Evolutionary conservation across 1,284 basidiomycete species (phyloP), one percentile per base, ranked within the genome.

Genomic region (Vanrija sp.): DNA sequence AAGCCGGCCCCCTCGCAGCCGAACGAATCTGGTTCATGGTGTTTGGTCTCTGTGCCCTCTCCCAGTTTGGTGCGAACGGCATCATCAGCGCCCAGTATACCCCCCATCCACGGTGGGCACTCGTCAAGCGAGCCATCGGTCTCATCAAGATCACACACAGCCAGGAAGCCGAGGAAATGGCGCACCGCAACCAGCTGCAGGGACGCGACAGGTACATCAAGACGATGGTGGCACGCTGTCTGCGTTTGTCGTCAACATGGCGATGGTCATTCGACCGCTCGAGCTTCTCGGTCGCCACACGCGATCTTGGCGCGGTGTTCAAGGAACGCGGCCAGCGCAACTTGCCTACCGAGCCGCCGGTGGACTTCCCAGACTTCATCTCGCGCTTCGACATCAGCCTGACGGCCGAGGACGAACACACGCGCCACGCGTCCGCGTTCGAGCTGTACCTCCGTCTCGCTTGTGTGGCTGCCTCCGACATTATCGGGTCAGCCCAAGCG

Each of bases 311-410:
- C 39, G 82, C 85, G 42, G 83, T 94, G 21, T 93, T 97, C 76
- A 85, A 86, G 60, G 85, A 83, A 46, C 85, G 94, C 25, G 85
- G 85, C 52, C 89, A 92, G 57, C 81, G 84, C 15, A 89, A 91
- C 70, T 80, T 97, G 29, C 81, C 83, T 0, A 84, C 84, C 16
- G 93, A 98, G 62, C 66, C 71, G 1, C 68, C 74, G 6, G 78
- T 84, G 49, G 88, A 89, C 59, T 92, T 88, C 65, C 89, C 93
- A 1, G 75, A 78, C 3, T 96, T 95, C 72, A 80, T 98, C 53
- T 79, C 83, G 18, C 69, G 84, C 16, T 81, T 82, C 52, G 80
- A 89, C 65, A 79, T 85, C 66, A 71, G 74, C 1, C 75, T 85
- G 12, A 79, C 90, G 2, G 79, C 78, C 14, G 73, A 80, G n/a